Base-by-base conservation (phyloP, 345 rosid genomes). In the Ceriops decandra region DNA sequence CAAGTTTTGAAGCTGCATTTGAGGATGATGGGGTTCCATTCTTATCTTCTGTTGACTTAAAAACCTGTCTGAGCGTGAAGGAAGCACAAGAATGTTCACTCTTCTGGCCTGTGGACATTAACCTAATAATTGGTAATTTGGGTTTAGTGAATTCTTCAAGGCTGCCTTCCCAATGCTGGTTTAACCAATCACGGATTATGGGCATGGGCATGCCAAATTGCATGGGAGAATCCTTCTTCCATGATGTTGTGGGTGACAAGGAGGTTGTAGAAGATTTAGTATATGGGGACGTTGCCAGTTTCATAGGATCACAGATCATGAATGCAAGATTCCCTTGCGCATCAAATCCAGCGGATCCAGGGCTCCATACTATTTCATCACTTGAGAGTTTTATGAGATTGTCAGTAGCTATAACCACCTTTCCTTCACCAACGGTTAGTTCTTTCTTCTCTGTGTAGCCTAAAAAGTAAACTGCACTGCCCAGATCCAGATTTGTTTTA, bases 141-240 rank as follows among this genome's bases (percentile, higher is more conserved):
- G 97, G 95, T 70, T 91, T 93, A 15, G 85, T 81, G 64, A 81
- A 87, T 76, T 93, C 97, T 64, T 93, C 98, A 0, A 93, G 89
- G 78, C 83, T 87, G 66, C 97, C 98, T 82, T 93, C 98, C 97
- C 97, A 91, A 71, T 93, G 98, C 82, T 91, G 98, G 82, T 88
- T 91, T 63, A 91, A 84, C 97, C 98, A 91, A 81, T 93, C 96
- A 69, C 92, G 87, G 2, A 93, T 91, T 27, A 91, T 81, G 2
- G 98, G 96, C 63, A 93, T 81, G 3, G 98, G 97, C 80, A 93
- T 93, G 57, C 98, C 95, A 47, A 93, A 93, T 75, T 91, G 98
- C 91, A 85, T 82, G 2, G 80, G 80, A 36, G 75, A 53, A 59
- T 82, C 87, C 72, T 82, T 93, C 84, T 85, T 93, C 76, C 86